Base-by-base conservation (phyloP, 768 basidiomycete species). In the Hypholoma fasciculare region DNA sequence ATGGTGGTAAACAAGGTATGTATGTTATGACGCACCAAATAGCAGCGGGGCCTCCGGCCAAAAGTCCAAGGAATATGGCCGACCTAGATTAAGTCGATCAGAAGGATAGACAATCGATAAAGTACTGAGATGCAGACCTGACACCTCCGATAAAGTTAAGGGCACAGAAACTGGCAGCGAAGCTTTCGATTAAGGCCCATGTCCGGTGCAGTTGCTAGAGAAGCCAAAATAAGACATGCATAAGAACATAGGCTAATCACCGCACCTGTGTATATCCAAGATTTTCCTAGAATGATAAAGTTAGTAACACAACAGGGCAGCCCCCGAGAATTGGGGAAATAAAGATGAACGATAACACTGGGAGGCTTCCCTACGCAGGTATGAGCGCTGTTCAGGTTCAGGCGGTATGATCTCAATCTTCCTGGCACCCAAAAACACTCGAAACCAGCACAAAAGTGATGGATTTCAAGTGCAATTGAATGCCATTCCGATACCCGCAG, bases 331-430 rank as follows among this genome's bases (percentile, higher is more conserved):
- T 14, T 71, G 65, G 72, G 76, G 72, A 75, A 70, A 62, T 68
- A 71, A 69, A 71, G 72, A 70, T 61, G 65, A 74, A 73, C 74
- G 74, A 81, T 75, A 76, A 88, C 78, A 84, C 89, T 89, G 83
- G 80, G 79, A 65, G 89, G 89, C 89, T 92, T 95, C 92, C 92
- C 92, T 94, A 92, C 93, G 94, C 93, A 93, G 91, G 90, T 92
- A 82, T 94, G 82, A 92, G 85, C 90, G 82, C 92, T 93, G 89
- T 83, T 92, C 94, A 95, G 92, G 93, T 94, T 94, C 90, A 74
- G 85, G 87, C 94, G 92, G 93, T 95, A 85, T 95, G 59, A 90
- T 95, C 94, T 96, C 93, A 95, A 93, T 75, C 92, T 84, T 76
- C 72, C 75, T 73, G 72, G 74, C 58, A 63, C 52, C 56, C 47